Evolutionary conservation across 805 yeast species (phyloP).

Genomic region (Sugiyamaella marilandica): DNA sequence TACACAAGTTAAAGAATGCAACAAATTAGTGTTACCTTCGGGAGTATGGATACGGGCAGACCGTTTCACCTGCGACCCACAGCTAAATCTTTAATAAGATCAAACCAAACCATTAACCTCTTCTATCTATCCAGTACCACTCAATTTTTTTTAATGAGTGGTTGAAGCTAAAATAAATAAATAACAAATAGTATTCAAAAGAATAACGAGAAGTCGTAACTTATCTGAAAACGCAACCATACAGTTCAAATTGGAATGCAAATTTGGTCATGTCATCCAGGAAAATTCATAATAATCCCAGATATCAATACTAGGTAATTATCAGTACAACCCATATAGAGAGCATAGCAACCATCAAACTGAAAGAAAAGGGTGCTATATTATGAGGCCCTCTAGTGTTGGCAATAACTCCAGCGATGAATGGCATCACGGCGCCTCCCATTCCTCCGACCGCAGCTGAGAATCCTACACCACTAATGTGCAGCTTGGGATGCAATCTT

Average conservation of each 20-base stretch:
- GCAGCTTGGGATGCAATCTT: slow-evolving; percentile 53
- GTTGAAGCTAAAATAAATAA: no score
- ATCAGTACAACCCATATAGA: slow-evolving; percentile 18
- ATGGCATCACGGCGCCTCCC: slow-evolving; percentile 78
- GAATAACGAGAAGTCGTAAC: no score
- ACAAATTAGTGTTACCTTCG: slow-evolving; percentile 16
- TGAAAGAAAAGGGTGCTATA: slow-evolving; percentile 23
- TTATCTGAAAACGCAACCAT: no score
- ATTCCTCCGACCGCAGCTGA: slow-evolving; percentile 76
- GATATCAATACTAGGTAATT: not conserved
- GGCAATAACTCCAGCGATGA: slow-evolving; percentile 48
- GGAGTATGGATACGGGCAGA: slow-evolving; percentile 10
- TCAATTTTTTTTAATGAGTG: no score
- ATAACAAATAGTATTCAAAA: no score
- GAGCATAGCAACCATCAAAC: slow-evolving; percentile 20
- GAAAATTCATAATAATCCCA: no score
- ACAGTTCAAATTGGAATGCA: no score
- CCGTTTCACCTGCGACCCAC: not conserved
- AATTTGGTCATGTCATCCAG: no score
- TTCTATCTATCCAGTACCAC: no score
- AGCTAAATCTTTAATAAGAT: no score
- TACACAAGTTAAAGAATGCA: slow-evolving; percentile 9
- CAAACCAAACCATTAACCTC: no score
- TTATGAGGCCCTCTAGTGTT: slow-evolving; percentile 25
- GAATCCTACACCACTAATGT: slow-evolving; percentile 64